Evolutionary conservation across 2,329 filamentous ascomycete species (phyloP).

Genomic region (Fusarium graminum): DNA sequence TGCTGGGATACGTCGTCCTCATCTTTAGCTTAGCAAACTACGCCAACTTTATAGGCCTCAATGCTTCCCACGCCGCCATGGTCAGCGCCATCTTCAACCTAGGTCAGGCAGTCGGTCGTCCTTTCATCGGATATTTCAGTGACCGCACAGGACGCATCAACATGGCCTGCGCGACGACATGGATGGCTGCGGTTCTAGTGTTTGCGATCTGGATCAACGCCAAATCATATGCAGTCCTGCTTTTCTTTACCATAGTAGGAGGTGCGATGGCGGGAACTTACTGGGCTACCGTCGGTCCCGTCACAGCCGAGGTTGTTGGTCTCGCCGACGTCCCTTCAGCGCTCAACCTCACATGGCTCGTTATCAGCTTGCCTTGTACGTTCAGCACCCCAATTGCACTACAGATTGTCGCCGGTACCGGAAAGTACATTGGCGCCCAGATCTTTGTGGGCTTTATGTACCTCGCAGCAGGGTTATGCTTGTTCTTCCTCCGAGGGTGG

Average conservation of each 20-base stretch:
- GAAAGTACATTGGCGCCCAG: conserved; percentile 66
- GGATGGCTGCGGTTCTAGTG: conserved; percentile 72
- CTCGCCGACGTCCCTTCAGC: conserved; percentile 75
- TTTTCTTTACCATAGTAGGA: conserved; percentile 79
- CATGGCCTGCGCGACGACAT: conserved; percentile 74
- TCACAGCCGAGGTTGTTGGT: conserved; percentile 80
- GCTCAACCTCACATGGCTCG: conserved; percentile 78
- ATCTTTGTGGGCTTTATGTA: conserved; percentile 74
- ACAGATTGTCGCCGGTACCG: conserved; percentile 60
- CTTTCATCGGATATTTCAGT: conserved; percentile 78
- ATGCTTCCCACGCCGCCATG: conserved; percentile 74
- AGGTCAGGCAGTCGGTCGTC: conserved; percentile 75
- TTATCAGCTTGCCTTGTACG: conserved; percentile 77
- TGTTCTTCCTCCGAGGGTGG: conserved; percentile 55
- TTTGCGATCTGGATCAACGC: conserved; percentile 81
- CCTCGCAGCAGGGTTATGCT: conserved; percentile 59
- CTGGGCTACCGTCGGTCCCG: conserved; percentile 76
- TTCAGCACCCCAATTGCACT: conserved; percentile 76
- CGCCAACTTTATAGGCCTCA: conserved; percentile 75
- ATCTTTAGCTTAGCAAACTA: conserved; percentile 83
- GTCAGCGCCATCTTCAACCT: conserved; percentile 80
- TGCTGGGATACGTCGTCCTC: conserved; percentile 81
- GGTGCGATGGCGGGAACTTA: conserved; percentile 79
- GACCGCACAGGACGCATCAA: conserved; percentile 80
- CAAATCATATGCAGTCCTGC: conserved; percentile 71